phyloP scores from a whole-genome alignment of 345 rosid genomes.

The Lepidium didymum region DNA sequence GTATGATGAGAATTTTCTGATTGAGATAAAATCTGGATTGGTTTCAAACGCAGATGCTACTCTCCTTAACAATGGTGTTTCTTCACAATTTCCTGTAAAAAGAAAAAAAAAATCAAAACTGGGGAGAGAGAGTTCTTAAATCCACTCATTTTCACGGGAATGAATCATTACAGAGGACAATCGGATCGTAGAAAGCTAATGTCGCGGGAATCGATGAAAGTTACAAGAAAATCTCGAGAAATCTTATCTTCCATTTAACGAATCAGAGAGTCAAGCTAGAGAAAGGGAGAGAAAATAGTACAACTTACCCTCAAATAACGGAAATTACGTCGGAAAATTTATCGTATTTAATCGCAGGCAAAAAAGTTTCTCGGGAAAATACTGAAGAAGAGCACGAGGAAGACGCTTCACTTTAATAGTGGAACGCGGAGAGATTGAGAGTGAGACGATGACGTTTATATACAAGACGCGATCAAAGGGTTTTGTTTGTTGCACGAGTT shows the following conservation, averaged over 20 bases:
- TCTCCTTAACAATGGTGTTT: neutral
- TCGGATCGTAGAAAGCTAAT: slow-evolving; percentile 22
- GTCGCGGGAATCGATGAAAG: slow-evolving; percentile 13
- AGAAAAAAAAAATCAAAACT: neutral
- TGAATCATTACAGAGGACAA: slow-evolving; percentile 18
- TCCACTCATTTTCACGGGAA: neutral
- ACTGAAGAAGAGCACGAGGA: slow-evolving; percentile 17
- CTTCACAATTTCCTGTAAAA: slow-evolving; percentile 19
- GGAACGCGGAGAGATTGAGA: slow-evolving; percentile 11
- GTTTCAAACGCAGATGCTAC: neutral
- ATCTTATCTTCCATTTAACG: neutral
- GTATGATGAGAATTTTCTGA: neutral
- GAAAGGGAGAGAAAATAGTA: neutral
- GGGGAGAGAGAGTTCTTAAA: neutral
- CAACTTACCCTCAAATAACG: slow-evolving; percentile 15
- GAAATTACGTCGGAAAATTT: neutral
- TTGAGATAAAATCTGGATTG: neutral
- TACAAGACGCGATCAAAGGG: neutral
- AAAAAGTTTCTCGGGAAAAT: slow-evolving; percentile 23
- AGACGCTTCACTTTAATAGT: slow-evolving; percentile 25
- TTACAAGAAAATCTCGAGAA: neutral
- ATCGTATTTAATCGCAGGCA: neutral
- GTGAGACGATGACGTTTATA: slow-evolving; percentile 17
- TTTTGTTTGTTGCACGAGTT: slow-evolving; percentile 15
- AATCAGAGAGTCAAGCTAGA: neutral